Evolutionary conservation across 306 rosid species (phyloP).

Genomic region (Styphnolobium japonicum): DNA sequence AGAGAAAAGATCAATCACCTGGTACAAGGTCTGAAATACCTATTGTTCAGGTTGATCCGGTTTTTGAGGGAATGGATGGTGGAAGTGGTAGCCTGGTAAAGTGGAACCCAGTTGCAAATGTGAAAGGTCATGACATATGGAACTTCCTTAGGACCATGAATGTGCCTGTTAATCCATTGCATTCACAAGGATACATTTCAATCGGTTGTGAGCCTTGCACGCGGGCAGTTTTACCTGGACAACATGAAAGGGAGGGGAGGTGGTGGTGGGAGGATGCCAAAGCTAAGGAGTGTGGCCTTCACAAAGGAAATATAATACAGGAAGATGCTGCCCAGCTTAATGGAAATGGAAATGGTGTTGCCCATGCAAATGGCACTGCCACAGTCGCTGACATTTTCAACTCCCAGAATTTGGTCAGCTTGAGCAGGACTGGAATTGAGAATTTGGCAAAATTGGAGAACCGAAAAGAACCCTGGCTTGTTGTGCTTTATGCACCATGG

Average conservation of each 20-base stretch:
- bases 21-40: constrained; percentile 88
- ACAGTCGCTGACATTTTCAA: constrained; percentile 59
- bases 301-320: constrained; percentile 78
- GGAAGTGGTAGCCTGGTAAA: constrained; percentile 83
- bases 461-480: constrained; percentile 74
- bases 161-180: constrained; percentile 89
- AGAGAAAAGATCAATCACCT: constrained; percentile 91
- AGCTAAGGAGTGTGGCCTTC: constrained; percentile 94
- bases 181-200: constrained; percentile 69
- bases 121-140: constrained; percentile 67
- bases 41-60: constrained; percentile 84
- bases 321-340: constrained; percentile 37
- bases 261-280: constrained; percentile 99
- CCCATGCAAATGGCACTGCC: constrained; percentile 36
- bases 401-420: constrained; percentile 48
- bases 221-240: constrained; percentile 86
- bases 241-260: constrained; percentile 92
- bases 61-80: constrained; percentile 81
- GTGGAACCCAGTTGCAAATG: constrained; percentile 90
- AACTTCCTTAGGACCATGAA: constrained; percentile 74
- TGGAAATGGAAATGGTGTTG: constrained; percentile 43
- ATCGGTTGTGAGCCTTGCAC: constrained; percentile 97
- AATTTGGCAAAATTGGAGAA: constrained; percentile 59
- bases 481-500: constrained; percentile 95
- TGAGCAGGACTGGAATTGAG: constrained; percentile 75